Evolutionary conservation across 2,329 filamentous ascomycete genomes (phyloP).

Genomic region (Penicillium sp.): DNA sequence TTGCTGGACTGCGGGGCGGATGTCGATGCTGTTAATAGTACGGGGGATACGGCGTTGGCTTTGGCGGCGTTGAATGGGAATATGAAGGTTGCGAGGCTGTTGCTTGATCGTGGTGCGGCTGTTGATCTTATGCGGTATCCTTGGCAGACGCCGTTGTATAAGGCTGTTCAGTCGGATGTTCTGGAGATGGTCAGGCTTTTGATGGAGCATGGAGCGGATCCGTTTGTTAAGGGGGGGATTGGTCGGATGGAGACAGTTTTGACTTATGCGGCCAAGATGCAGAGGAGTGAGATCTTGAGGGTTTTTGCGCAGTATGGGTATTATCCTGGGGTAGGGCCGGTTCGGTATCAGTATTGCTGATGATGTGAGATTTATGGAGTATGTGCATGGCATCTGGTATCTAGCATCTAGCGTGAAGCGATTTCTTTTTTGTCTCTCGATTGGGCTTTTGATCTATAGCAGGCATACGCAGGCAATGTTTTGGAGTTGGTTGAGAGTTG

Average conservation of each 20-base stretch:
- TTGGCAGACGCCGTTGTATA: slow-evolving; percentile 12
- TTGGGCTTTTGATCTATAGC: not conserved
- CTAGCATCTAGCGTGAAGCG: not conserved
- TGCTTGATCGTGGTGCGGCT: slow-evolving; percentile 12
- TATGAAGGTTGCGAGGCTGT: slow-evolving; percentile 7
- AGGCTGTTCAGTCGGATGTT: slow-evolving; percentile 9
- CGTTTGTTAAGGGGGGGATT: slow-evolving; percentile 4
- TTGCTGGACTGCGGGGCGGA: slow-evolving; percentile 15
- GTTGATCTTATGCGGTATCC: slow-evolving; percentile 7
- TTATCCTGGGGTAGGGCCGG: not conserved
- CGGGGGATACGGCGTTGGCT: slow-evolving; percentile 15
- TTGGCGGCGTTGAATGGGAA: slow-evolving; percentile 14
- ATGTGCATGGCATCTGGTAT: not conserved
- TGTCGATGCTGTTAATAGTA: slow-evolving; percentile 10
- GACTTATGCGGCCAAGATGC: not conserved
- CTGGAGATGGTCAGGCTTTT: slow-evolving; percentile 10
- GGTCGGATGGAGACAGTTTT: not conserved
- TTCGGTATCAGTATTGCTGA: slow-evolving; percentile 3
- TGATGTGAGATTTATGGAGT: not conserved
- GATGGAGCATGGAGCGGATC: slow-evolving; percentile 14
- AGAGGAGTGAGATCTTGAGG: not conserved
- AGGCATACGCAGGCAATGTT: not conserved
- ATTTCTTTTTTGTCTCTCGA: not conserved
- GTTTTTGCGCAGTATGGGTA: not conserved
- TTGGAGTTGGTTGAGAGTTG: not conserved